Conservation (phyloP, 179 eudicot species). For the Spinacia oleracea region DNA sequence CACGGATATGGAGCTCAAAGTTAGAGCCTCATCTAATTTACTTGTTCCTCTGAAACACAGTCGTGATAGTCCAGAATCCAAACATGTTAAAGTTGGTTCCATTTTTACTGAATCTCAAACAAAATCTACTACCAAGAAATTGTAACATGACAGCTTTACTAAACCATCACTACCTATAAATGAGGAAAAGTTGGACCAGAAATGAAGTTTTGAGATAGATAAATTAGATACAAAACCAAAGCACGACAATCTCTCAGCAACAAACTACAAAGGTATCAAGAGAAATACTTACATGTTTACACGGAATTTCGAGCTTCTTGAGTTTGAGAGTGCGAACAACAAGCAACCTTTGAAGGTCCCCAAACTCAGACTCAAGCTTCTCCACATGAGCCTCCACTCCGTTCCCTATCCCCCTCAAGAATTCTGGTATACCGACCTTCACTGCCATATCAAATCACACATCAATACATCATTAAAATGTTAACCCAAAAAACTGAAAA, state of each 20-base stretch:
- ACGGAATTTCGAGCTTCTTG: conserved; percentile 75
- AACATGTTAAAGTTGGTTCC: background rate
- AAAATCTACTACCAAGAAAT: background rate
- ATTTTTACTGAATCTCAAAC: background rate
- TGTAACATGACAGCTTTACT: background rate
- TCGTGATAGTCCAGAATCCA: background rate
- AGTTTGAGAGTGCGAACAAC: conserved; percentile 75
- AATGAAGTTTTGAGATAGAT: background rate
- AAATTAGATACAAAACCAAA: no score
- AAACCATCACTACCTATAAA: background rate
- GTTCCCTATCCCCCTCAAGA: conserved; percentile 69
- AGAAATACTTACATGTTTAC: conserved; percentile 61
- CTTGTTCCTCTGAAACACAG: background rate
- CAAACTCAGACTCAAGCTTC: conserved; percentile 74
- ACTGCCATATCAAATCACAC: conserved; percentile 38
- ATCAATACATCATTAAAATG: background rate
- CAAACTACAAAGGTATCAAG: background rate
- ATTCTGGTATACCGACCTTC: conserved; percentile 84
- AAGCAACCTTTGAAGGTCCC: conserved; percentile 74
- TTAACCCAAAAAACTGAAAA: background rate
- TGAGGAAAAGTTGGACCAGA: background rate
- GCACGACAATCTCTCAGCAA: background rate
- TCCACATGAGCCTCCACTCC: conserved; percentile 70
- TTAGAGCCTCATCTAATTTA: background rate
- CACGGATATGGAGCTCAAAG: no score